Evolutionary conservation across 2,329 filamentous ascomycete genomes (phyloP), one percentile per base, ranked within the genome.

Genomic region (Colletotrichum limetticola): DNA sequence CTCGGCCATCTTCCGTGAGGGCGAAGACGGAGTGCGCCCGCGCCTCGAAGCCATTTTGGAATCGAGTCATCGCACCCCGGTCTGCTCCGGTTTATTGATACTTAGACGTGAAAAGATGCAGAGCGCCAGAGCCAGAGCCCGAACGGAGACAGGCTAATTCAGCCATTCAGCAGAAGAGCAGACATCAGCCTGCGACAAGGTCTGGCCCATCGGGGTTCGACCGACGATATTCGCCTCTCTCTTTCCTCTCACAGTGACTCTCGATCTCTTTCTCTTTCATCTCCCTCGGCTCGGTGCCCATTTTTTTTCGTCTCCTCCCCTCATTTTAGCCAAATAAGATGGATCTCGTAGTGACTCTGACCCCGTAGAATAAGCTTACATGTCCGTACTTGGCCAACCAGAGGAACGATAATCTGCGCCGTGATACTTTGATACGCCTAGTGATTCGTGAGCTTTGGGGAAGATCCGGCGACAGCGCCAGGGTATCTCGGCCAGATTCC

Each of bases 1-100:
- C 66, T 72, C 70, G 70, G 70, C 59, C 70, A 72, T 65, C 66
- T 65, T 72, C 70, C 70, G 70, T 70, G 70, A 65, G 66, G 42
- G 42, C 19, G 37, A 49, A 22, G 42, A 42, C 35, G 26, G 14
- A 30, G 30, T 60, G 26, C 67, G 67, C 68, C 69, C 69, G 58
- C 64, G 64, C 37, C 14, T 16, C 37, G 14, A 58, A 37, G 37
- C 64, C 42, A 49, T 19, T 19, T 24, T 57, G 30, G 46, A 69
- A 49, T 72, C 66, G 70, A 72, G 70, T 70, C 70, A 72, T 70
- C 28, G 66, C 42, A 22, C 58, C 69, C 66, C 42, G 1, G 8
- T 19, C 57, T 28, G 42, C 35, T 24, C 53, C 59, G 37, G 28
- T 35, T 49, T 53, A 42, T 59, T 28, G 42, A 63, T 53, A 11